A percentile compares a stretch with the other conserved stretches of the same genome.
Evolutionary conservation across 306 rosid species (phyloP).

Genomic region (Chamaecrista fasciculata): DNA sequence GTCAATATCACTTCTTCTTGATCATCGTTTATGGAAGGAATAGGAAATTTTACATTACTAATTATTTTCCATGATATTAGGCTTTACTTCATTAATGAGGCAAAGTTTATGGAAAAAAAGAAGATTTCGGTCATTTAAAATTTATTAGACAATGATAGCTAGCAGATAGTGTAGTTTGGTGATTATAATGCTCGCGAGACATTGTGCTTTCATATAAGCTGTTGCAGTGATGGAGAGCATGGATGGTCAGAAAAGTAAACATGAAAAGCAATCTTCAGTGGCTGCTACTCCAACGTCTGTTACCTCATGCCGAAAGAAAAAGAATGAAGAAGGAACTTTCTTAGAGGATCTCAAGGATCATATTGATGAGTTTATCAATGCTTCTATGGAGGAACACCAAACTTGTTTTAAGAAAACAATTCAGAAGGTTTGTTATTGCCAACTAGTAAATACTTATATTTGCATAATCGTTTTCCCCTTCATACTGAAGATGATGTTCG

Average conservation of each 20-base stretch:
- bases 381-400: conserved; percentile 84
- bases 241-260: conserved; percentile 48
- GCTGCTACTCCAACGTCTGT: conserved; percentile 50
- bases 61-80: too few relatives aligned
- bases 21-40: too few relatives aligned
- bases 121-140: too few relatives aligned
- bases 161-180: too few relatives aligned
- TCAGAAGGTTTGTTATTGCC: conserved; percentile 55
- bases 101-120: too few relatives aligned
- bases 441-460: not conserved
- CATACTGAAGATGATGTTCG: not conserved
- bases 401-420: conserved; percentile 74
- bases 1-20: too few relatives aligned
- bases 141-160: too few relatives aligned
- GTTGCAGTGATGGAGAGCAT: conserved; percentile 26
- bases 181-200: too few relatives aligned
- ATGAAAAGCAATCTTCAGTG: conserved; percentile 39
- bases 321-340: conserved; percentile 62
- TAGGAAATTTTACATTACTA: too few relatives aligned
- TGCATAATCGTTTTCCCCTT: not conserved
- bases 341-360: conserved; percentile 83
- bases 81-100: too few relatives aligned
- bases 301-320: conserved; percentile 71
- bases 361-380: conserved; percentile 74
- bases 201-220: conserved; percentile 23